Evolutionary conservation across 1,284 basidiomycete species (phyloP).

Genomic region (Moesziomyces sp.): DNA sequence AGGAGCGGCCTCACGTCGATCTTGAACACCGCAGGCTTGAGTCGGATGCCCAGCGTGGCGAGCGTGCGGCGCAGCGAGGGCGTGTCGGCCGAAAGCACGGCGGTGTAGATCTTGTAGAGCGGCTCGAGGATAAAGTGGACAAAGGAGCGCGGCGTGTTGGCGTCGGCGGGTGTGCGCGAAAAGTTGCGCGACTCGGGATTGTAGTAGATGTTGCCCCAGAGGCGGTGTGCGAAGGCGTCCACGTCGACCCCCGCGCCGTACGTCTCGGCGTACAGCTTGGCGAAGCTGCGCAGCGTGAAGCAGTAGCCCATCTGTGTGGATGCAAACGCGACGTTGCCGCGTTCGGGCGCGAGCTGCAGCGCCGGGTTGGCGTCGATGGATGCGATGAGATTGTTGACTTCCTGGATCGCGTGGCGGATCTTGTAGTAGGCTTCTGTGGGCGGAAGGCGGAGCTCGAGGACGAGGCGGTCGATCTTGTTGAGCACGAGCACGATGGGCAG

Average conservation of each 20-base stretch:
- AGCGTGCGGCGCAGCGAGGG: conserved; percentile 84
- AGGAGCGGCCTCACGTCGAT: conserved; percentile 96
- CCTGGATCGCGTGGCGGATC: conserved; percentile 98
- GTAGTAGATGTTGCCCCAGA: conserved; percentile 99
- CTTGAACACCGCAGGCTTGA: conserved; percentile 95
- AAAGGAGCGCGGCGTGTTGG: conserved; percentile 85
- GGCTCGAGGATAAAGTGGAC: conserved; percentile 97
- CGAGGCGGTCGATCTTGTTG: conserved; percentile 97
- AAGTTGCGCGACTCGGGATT: conserved; percentile 85
- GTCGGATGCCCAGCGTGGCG: conserved; percentile 80
- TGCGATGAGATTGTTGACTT: conserved; percentile 84
- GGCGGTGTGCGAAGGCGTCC: conserved; percentile 77
- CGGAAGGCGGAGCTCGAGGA: conserved; percentile 94
- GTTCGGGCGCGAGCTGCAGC: conserved; percentile 88
- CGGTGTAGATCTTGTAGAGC: conserved; percentile 94
- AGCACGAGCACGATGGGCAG: conserved; percentile 92
- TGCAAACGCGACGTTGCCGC: conserved; percentile 96
- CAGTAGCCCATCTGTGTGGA: conserved; percentile 97
- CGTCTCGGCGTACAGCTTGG: conserved; percentile 93
- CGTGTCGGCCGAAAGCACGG: conserved; percentile 90
- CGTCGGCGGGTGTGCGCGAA: conserved; percentile 82
- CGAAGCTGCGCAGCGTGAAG: conserved; percentile 93
- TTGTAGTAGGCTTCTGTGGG: conserved; percentile 98
- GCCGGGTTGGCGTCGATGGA: conserved; percentile 87
- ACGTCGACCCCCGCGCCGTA: conserved; percentile 73